Conservation (phyloP, 306 rosid species). For the Vigna hirtella region DNA sequence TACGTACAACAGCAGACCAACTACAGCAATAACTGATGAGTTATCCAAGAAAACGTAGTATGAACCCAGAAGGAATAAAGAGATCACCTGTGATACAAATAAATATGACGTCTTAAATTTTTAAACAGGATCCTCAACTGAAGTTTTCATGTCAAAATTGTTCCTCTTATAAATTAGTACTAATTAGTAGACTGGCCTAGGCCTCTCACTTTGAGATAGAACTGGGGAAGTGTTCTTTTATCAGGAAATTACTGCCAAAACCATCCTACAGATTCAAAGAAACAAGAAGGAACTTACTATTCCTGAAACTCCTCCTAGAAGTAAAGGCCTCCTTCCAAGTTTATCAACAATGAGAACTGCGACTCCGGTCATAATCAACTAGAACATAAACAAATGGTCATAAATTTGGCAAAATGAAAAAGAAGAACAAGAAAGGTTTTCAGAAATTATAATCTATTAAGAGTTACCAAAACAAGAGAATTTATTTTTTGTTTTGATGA, state of each 20-base stretch:
- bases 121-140: slow-evolving; percentile 27
- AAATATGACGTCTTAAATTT: slow-evolving; percentile 2
- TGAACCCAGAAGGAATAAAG: slow-evolving; percentile 87
- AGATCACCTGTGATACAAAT: slow-evolving; percentile 69
- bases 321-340: slow-evolving; percentile 95
- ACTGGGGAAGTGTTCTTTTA: slow-evolving; percentile 30
- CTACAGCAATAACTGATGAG: slow-evolving; percentile 71
- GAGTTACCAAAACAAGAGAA: not conserved
- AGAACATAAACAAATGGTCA: slow-evolving; percentile 38
- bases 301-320: slow-evolving; percentile 93
- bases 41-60: slow-evolving; percentile 79
- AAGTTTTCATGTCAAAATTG: slow-evolving; percentile 19
- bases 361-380: slow-evolving; percentile 91
- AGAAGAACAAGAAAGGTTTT: not conserved
- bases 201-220: slow-evolving; percentile 17
- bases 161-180: slow-evolving; percentile 16
- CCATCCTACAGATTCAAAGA: slow-evolving; percentile 13
- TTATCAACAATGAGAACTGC: slow-evolving; percentile 87
- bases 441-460: not conserved
- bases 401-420: not conserved
- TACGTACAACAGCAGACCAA: slow-evolving; percentile 82
- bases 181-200: not conserved
- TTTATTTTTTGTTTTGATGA: not conserved
- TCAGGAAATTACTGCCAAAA: slow-evolving; percentile 32
- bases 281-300: slow-evolving; percentile 62